These are phyloP conservation scores for Canavalia gladiata DNA, from an alignment of 306 rosid species.

Conservation along the genomic window DNA sequence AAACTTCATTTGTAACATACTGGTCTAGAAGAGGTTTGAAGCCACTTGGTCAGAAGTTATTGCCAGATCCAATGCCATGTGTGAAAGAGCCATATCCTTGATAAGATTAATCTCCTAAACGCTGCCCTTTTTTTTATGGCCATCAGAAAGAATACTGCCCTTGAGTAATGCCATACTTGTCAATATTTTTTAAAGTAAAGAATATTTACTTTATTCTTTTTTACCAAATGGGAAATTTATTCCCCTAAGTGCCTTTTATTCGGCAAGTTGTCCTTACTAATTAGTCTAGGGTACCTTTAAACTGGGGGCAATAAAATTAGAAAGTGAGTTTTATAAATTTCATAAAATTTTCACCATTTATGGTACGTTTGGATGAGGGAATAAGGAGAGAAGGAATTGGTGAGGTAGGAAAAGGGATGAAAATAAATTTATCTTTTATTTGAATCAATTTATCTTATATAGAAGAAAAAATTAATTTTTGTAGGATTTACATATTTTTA, in stretches of 20 bases:
- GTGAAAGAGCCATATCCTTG: conserved; percentile 64
- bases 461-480: too few species aligned
- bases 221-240: not conserved
- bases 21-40: conserved; percentile 82
- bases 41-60: conserved; percentile 69
- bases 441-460: too few species aligned
- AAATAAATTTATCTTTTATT: too few species aligned
- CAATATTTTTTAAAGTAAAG: conserved; percentile 24
- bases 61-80: conserved; percentile 65
- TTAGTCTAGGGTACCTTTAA: conserved; percentile 1
- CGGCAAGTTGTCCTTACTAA: not conserved
- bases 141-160: conserved; percentile 36
- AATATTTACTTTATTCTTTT: not conserved
- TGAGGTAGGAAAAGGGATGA: too few species aligned
- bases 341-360: not conserved
- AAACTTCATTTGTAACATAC: conserved; percentile 65
- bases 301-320: not conserved
- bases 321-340: conserved; percentile 18
- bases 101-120: conserved; percentile 35
- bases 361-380: too few species aligned
- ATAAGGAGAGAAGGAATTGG: too few species aligned
- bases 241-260: not conserved
- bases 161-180: conserved; percentile 41
- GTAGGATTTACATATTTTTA: too few species aligned
- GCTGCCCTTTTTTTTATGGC: not conserved